Percentiles rank a stretch among this genome's conserved stretches.
Conservation (phyloP, 257 asterid species). For the Solanum dulcamara region DNA sequence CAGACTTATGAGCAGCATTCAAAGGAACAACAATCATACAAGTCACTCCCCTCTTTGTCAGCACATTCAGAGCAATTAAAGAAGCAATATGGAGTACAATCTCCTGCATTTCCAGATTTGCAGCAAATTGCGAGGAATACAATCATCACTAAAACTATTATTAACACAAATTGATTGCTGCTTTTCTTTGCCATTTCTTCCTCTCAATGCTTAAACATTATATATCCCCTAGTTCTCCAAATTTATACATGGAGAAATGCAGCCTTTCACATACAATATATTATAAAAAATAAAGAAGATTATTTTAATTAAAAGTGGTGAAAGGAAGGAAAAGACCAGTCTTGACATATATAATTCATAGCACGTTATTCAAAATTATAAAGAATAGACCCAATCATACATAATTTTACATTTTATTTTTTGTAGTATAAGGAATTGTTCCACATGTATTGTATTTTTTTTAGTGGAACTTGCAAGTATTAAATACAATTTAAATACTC, state of each 20-base stretch:
- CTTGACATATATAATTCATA: too few relatives aligned
- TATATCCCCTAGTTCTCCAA: background rate
- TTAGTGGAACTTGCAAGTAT: background rate
- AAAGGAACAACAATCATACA: background rate
- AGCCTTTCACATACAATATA: background rate
- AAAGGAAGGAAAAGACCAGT: too few relatives aligned
- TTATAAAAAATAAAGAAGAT: background rate
- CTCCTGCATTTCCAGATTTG: background rate
- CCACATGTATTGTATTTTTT: background rate
- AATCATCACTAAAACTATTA: background rate
- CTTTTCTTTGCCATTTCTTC: background rate
- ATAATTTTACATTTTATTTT: background rate
- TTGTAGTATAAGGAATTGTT: background rate
- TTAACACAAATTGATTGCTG: background rate
- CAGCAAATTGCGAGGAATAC: background rate
- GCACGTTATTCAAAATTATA: background rate
- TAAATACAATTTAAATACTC: background rate
- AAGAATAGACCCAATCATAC: background rate
- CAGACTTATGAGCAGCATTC: background rate
- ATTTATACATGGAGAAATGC: background rate
- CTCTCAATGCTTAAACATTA: background rate
- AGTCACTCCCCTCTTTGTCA: background rate
- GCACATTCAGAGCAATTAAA: background rate
- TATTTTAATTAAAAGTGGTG: too few relatives aligned
- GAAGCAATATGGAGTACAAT: background rate